Evolutionary conservation across 2,329 filamentous ascomycete genomes (phyloP), one percentile per base, ranked within the genome.

Genomic region (Phyllosticta citribraziliensis): DNA sequence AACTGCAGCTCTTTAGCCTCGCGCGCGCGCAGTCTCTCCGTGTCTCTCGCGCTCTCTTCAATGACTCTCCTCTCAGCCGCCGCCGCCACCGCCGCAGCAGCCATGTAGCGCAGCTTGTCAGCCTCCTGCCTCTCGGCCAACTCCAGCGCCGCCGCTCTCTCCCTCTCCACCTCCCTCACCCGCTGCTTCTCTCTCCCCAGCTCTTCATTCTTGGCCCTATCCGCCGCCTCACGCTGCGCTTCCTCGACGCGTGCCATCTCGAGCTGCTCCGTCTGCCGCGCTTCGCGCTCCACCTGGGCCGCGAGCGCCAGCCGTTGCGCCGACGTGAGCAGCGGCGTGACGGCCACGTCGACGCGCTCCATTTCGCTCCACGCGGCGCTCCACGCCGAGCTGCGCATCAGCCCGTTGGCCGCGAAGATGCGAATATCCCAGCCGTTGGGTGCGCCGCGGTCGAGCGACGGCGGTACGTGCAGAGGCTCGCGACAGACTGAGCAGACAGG

Each of bases 271-370:
- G 80, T 77, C 35, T 12, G 14, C 2, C 5, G n/a, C 14, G 17
- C n/a, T 25, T 27, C 25, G 17, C 27, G 25, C 30, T 56, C 25
- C 22, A 33, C 79, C 73, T 10, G 72, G 63, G n/a, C 75, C 76
- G 62, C 82, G 20, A 91, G 75, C 65, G 85, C 83, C 19, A 81
- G 80, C 59, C 85, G 80, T 12, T 87, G 70, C 1, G 78, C 74
- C 0, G 82, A 72, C 19, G 85, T 82, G 11, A 91, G 81, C 69
- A 87, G 83, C 3, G 94, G 88, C 67, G 89, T 84, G 58, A 99
- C 84, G 73, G 97, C 93, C 1, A 96, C 89, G 70, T 99, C 94
- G 0, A 97, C 90, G n/a, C 93, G 84, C 75, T 99, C 94, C 94
- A 99, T 99, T 74, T 97, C 93, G 67, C 85, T 88, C 93, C 93